Conservation (phyloP, 345 rosid genomes). For the Aquilaria sinensis region DNA sequence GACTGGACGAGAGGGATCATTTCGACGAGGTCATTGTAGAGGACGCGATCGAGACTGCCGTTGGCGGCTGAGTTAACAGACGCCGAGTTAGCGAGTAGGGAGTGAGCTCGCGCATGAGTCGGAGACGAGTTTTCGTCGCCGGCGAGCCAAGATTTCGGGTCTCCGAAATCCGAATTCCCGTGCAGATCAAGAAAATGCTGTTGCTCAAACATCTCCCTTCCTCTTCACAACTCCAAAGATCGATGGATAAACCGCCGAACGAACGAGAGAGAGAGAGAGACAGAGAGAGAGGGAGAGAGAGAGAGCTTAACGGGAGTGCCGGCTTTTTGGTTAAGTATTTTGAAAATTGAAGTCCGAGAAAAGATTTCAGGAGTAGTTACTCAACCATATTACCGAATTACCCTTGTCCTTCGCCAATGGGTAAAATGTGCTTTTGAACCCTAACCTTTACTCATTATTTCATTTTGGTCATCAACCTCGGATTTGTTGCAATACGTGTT, state of each 20-base stretch:
- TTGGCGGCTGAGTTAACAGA: conserved; percentile 16
- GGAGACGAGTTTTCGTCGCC: conserved; percentile 42
- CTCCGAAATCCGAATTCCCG: conserved; percentile 52
- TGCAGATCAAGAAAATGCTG: conserved; percentile 54
- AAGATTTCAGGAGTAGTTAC: no score
- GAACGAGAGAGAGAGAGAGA: background rate
- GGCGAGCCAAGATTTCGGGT: conserved; percentile 64
- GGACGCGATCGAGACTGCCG: conserved; percentile 61
- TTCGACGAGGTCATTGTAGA: conserved; percentile 80
- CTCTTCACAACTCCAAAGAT: background rate
- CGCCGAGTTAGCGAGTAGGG: conserved; percentile 9
- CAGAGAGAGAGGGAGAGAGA: background rate
- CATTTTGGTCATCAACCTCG: no score
- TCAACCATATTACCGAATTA: no score
- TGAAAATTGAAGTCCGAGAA: no score
- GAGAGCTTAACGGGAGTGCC: background rate
- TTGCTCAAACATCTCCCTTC: conserved; percentile 42
- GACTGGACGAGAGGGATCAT: conserved; percentile 90
- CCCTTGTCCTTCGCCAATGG: no score
- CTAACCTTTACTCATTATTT: no score
- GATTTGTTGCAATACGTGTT: no score
- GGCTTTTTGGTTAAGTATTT: background rate
- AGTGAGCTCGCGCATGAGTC: conserved; percentile 25
- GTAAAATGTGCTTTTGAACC: no score
- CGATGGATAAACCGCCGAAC: background rate